phyloP scores from a whole-genome alignment of 2,329 filamentous ascomycete genomes.

The Pestalotiopsis sp. region DNA sequence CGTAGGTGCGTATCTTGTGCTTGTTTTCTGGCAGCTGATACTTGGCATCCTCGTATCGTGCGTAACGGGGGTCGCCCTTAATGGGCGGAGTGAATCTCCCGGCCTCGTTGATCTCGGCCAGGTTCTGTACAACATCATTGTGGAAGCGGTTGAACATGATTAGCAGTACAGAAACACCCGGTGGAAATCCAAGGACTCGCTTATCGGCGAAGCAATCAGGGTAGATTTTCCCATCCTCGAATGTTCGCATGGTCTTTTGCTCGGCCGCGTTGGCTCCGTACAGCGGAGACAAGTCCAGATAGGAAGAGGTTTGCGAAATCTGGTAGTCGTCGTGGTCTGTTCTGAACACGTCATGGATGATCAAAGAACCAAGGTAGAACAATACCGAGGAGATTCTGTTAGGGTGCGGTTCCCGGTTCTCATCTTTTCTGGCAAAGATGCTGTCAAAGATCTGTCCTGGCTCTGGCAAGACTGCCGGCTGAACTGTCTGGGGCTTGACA shows the following conservation, averaged over 20 bases:
- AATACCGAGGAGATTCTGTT: constrained; percentile 75
- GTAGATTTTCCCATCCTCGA: constrained; percentile 72
- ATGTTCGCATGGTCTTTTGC: constrained; percentile 69
- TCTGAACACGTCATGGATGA: constrained; percentile 45
- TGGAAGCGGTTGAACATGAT: constrained; percentile 87
- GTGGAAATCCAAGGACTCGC: constrained; percentile 70
- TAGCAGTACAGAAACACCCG: constrained; percentile 70
- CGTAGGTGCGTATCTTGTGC: constrained; percentile 18
- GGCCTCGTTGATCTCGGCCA: constrained; percentile 85
- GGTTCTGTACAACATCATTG: constrained; percentile 79
- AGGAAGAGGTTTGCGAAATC: constrained; percentile 67
- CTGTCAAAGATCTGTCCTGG: constrained; percentile 69
- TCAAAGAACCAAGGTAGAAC: constrained; percentile 75
- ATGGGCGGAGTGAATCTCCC: constrained; percentile 73
- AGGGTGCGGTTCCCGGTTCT: constrained; percentile 63
- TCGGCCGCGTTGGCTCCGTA: constrained; percentile 71
- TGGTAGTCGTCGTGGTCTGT: constrained; percentile 9
- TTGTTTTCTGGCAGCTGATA: constrained; percentile 33
- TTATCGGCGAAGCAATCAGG: constrained; percentile 73
- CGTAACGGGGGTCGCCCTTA: constrained; percentile 40
- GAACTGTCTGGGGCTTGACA: constrained; percentile 58
- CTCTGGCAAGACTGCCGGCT: constrained; percentile 64
- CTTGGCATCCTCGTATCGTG: constrained; percentile 17
- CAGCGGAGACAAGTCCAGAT: constrained; percentile 71
- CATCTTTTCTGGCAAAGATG: constrained; percentile 60